Percentiles rank a stretch among this genome's conserved stretches.
Evolutionary conservation across 179 eudicot species (phyloP).

Genomic region (Sideroxylon spinosum): DNA sequence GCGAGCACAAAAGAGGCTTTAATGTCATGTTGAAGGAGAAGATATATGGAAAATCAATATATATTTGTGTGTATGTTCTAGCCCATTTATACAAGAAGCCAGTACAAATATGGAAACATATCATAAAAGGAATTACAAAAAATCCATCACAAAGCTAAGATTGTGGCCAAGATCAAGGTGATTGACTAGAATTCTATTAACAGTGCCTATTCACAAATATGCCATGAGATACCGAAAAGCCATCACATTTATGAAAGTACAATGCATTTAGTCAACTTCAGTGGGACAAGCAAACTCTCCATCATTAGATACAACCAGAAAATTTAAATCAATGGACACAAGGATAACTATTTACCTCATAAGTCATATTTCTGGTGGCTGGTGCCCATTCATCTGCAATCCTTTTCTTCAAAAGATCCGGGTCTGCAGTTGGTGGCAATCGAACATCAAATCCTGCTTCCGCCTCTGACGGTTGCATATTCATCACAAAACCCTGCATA

Average conservation of each 20-base stretch:
- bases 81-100: no score
- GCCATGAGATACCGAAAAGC: neutral
- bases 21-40: no score
- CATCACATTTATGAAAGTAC: neutral
- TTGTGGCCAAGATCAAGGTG: no score
- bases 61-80: no score
- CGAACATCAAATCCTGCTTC: slow-evolving; percentile 86
- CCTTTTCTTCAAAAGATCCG: slow-evolving; percentile 51
- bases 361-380: slow-evolving; percentile 75
- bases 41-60: no score
- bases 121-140: no score
- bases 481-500: slow-evolving; percentile 90
- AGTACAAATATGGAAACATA: no score
- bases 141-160: no score
- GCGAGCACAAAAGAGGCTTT: no score
- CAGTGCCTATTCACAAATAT: no score
- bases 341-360: slow-evolving; percentile 37
- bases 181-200: no score
- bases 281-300: neutral
- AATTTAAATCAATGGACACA: neutral
- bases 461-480: slow-evolving; percentile 95
- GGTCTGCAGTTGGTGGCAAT: slow-evolving; percentile 64
- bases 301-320: neutral
- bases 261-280: neutral
- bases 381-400: slow-evolving; percentile 94